Evolutionary conservation across 306 rosid genomes (phyloP).

Genomic region (Gynostemma pentaphyllum): DNA sequence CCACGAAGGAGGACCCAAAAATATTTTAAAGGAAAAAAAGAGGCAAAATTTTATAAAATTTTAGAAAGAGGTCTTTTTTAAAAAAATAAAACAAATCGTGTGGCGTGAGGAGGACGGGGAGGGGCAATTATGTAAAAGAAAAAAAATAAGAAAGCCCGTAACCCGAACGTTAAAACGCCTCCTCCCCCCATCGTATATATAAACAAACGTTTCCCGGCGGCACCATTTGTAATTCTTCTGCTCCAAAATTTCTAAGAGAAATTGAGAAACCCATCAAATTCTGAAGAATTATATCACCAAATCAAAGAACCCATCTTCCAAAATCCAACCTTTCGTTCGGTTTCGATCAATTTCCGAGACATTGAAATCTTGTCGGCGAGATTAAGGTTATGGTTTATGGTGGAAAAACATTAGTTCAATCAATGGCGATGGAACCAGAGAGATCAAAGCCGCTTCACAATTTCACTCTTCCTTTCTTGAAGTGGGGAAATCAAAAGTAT

Average conservation of each 20-base stretch:
- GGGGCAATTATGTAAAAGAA: neutral
- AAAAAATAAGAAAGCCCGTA: neutral
- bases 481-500: conserved; percentile 85
- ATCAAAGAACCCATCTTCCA: no score
- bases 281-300: neutral
- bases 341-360: no score
- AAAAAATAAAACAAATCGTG: no score
- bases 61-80: no score
- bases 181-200: conserved; percentile 21
- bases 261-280: neutral
- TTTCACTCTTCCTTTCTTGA: conserved; percentile 64
- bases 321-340: no score
- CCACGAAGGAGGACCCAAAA: no score
- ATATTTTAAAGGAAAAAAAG: no score
- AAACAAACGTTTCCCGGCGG: conserved; percentile 49
- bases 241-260: no score
- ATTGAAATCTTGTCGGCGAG: conserved; percentile 3
- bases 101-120: no score
- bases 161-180: conserved; percentile 1
- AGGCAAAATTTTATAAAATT: no score
- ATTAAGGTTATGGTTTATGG: conserved; percentile 48
- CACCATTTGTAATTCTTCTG: neutral
- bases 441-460: conserved; percentile 77
- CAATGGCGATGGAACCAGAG: conserved; percentile 64
- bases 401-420: conserved; percentile 7